Evolutionary conservation across 768 basidiomycete genomes (phyloP).

Genomic region (Kwoniella bestiolae): DNA sequence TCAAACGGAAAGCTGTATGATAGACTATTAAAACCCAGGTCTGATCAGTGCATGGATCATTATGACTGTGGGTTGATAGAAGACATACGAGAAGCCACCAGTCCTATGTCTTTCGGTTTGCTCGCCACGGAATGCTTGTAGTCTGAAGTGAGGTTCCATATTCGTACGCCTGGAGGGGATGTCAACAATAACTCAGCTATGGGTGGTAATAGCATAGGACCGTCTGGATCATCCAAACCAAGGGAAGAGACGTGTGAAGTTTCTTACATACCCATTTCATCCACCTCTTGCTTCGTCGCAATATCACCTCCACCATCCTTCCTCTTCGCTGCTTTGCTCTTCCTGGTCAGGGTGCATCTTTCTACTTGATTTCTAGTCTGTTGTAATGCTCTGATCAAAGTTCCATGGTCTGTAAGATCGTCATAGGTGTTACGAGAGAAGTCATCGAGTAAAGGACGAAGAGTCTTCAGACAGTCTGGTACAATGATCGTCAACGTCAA

Average conservation of each 20-base stretch:
- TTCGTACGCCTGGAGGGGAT: background rate
- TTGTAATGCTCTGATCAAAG: background rate
- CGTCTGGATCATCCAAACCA: background rate
- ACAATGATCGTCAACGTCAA: no score
- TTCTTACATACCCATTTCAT: background rate
- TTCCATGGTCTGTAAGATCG: background rate
- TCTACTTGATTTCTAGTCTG: background rate
- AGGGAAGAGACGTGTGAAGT: background rate
- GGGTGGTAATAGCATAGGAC: background rate
- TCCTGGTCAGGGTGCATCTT: no score
- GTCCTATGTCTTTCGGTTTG: background rate
- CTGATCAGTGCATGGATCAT: background rate
- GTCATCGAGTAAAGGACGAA: background rate
- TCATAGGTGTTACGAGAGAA: background rate
- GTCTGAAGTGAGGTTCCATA: background rate
- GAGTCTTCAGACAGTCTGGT: background rate
- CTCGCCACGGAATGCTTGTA: background rate
- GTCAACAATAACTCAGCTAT: background rate
- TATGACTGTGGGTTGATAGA: background rate
- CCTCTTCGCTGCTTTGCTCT: background rate
- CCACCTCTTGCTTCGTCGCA: background rate
- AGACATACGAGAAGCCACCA: constrained; percentile 1
- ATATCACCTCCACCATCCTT: background rate
- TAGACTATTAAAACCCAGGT: background rate
- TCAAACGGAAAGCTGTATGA: background rate